Base-by-base conservation (phyloP, 148 eudicot genomes). In the Vaccinium macrocarpon region DNA sequence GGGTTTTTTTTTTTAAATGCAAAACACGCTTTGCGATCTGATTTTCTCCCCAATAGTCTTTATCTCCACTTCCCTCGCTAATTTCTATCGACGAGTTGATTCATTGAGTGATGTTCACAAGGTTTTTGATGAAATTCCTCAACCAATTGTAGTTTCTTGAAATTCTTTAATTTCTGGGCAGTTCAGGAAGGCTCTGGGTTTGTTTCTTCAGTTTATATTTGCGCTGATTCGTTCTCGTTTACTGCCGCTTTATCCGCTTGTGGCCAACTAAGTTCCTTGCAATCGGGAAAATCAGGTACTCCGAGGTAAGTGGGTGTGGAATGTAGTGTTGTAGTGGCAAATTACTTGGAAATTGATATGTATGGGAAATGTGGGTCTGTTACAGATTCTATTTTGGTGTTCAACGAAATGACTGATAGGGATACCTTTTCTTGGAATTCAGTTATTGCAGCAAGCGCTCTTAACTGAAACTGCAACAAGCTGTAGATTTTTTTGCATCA, bases 341-440 rank as follows among this genome's bases (percentile, higher is more conserved):
- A n/a, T n/a, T n/a, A n/a, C n/a, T n/a, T n/a, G n/a, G n/a, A n/a
- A n/a, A n/a, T n/a, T n/a, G n/a, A n/a, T n/a, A n/a, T n/a, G n/a
- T n/a, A n/a, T 86, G 98, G 98, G 18, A 96, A 92, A 86, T 94
- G 93, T 29, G 85, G 89, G 53, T 82, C 61, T 21, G 88, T 84
- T 32, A 89, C 82, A 72, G 38, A 35, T 35, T 35, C 38, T 35
- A 35, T 35, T 2, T 35, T 2, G 81, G 88, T 90, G 35, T 95
- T 94, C 56, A 55, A 85, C 61, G 66, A 62, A 72, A 82, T 90
- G 89, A 55, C 38, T 79, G 88, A 35, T 35, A 35, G 88, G 87
- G 96, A 93, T 72, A 82, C 84, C 49, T 89, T 95, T 86, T 92
- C 98, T 16, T 95, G 98, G 95, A 95, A 95, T 85, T 92, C 98